These are phyloP conservation scores for Myxozyma kluyveri DNA, from an alignment of 805 yeast genomes.

Conservation along the genomic window DNA sequence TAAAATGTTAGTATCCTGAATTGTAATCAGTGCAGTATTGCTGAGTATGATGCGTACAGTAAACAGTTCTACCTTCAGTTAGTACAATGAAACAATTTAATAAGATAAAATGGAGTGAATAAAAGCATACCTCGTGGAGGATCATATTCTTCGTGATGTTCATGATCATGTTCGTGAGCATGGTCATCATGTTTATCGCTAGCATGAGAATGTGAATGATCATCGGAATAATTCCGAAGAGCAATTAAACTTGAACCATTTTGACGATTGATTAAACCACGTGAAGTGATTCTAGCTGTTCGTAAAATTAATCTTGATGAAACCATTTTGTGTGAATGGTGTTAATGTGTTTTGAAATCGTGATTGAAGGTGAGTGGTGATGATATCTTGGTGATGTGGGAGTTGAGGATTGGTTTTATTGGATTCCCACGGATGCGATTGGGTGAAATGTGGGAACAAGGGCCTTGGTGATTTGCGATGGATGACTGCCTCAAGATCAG, in stretches of 20 bases:
- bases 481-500: too few species aligned
- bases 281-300: not conserved
- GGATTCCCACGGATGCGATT: too few species aligned
- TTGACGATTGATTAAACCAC: not conserved
- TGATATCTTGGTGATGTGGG: not conserved
- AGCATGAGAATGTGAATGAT: conserved; percentile 2
- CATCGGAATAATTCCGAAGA: conserved; percentile 19
- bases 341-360: too few species aligned
- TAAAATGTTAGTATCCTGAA: not conserved
- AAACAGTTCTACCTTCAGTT: conserved; percentile 10
- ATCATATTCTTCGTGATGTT: conserved; percentile 14
- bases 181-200: conserved; percentile 8
- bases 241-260: too few species aligned
- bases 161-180: conserved; percentile 13
- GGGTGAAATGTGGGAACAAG: too few species aligned
- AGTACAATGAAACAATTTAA: too few species aligned
- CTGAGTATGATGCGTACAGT: not conserved
- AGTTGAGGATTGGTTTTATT: not conserved
- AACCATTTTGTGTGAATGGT: not conserved
- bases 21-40: not conserved
- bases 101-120: too few species aligned
- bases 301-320: not conserved
- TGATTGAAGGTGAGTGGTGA: not conserved
- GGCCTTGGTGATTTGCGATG: too few species aligned
- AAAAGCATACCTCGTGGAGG: conserved; percentile 10